Percentiles rank a stretch among this genome's conserved stretches.
Conservation (phyloP, 140 eudicot species). For the Ambrosia hybrid region DNA sequence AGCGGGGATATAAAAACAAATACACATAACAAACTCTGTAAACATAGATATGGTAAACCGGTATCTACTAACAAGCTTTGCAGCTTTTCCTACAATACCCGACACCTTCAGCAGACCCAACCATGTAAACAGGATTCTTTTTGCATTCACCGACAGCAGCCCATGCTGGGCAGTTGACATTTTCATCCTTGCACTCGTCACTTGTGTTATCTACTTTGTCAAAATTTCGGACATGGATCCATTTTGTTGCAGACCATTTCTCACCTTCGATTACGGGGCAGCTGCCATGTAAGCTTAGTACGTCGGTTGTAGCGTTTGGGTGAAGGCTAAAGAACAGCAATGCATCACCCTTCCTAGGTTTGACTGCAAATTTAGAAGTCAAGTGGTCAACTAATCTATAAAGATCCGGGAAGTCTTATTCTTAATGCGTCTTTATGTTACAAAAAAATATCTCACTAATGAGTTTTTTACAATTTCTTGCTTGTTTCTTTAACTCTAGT, state of each 20-base stretch:
- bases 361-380: conserved; percentile 47
- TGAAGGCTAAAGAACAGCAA: conserved; percentile 89
- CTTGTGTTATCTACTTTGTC: conserved; percentile 25
- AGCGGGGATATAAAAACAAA: conserved; percentile 12
- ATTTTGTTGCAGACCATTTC: conserved; percentile 94
- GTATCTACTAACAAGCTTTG: conserved; percentile 56
- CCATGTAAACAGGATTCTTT: conserved; percentile 72
- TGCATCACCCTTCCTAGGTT: conserved; percentile 88
- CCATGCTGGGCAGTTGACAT: conserved; percentile 54
- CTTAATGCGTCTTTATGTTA: background rate
- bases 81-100: conserved; percentile 92
- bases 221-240: conserved; percentile 81
- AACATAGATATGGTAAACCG: conserved; percentile 17
- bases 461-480: background rate
- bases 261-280: conserved; percentile 96
- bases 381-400: background rate
- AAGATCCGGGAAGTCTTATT: background rate
- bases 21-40: conserved; percentile 14
- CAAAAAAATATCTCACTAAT: background rate
- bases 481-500: too few relatives aligned
- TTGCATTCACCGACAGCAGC: conserved; percentile 76
- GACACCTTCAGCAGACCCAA: conserved; percentile 43
- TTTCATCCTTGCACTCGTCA: conserved; percentile 57
- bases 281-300: conserved; percentile 77
- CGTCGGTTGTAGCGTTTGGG: conserved; percentile 81